Evolutionary conservation across 2,329 filamentous ascomycete genomes (phyloP).

Genomic region (Diplodia scrobiculata): DNA sequence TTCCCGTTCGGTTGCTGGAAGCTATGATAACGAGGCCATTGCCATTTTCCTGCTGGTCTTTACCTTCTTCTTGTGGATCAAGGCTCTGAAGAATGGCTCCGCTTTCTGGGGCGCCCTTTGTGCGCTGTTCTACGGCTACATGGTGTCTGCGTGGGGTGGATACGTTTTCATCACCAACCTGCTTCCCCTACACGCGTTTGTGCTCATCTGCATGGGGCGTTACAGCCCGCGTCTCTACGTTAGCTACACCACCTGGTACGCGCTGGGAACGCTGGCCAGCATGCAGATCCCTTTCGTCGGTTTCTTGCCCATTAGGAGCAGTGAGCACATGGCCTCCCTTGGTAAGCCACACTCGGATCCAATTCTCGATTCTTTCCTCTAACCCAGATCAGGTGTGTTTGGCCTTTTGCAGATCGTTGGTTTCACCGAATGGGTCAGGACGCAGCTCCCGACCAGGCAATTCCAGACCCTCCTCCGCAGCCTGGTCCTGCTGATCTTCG

Average conservation of each 20-base stretch:
- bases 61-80: conserved; percentile 99
- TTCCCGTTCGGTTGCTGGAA: conserved; percentile 93
- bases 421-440: conserved; percentile 86
- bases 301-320: conserved; percentile 93
- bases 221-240: conserved; percentile 95
- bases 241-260: conserved; percentile 97
- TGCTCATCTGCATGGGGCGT: conserved; percentile 92
- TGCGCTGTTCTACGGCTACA: conserved; percentile 98
- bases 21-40: conserved; percentile 99
- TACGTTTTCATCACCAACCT: conserved; percentile 99
- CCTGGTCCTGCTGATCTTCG: conserved; percentile 73
- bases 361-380: conserved; percentile 29
- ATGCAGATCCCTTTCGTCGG: conserved; percentile 99
- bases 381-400: conserved; percentile 71
- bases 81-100: conserved; percentile 93
- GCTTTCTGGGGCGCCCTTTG: conserved; percentile 95
- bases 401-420: conserved; percentile 91
- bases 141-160: conserved; percentile 99
- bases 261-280: conserved; percentile 89
- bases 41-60: conserved; percentile 98
- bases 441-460: conserved; percentile 86
- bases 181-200: conserved; percentile 89
- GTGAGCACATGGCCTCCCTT: conserved; percentile 96
- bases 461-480: conserved; percentile 87
- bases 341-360: conserved; percentile 57